These are phyloP conservation scores for Trichoderma asperellum DNA, from an alignment of 2,329 filamentous ascomycete genomes.

Conservation along the genomic window DNA sequence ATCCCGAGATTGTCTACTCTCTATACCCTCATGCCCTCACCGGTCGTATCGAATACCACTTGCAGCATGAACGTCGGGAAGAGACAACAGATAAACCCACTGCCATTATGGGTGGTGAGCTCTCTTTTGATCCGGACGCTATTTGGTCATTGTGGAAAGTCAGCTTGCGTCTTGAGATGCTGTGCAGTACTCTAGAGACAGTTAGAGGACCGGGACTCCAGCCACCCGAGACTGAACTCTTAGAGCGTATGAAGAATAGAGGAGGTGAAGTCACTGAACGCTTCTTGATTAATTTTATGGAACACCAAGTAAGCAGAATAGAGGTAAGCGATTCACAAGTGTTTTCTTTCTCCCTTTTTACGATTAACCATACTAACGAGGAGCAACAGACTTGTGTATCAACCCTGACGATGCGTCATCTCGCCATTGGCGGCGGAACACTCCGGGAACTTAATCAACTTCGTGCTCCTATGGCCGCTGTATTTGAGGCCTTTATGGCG, in stretches of 20 bases:
- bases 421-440: constrained; percentile 69
- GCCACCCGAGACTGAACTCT: constrained; percentile 78
- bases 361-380: neutral
- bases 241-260: constrained; percentile 68
- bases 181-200: constrained; percentile 86
- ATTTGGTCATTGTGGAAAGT: constrained; percentile 91
- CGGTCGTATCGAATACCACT: constrained; percentile 75
- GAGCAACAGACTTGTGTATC: constrained; percentile 72
- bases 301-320: constrained; percentile 93
- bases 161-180: constrained; percentile 85
- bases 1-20: constrained; percentile 92
- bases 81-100: constrained; percentile 60
- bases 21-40: constrained; percentile 90
- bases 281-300: constrained; percentile 86
- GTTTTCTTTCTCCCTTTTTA: accelerated
- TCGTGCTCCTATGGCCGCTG: constrained; percentile 74
- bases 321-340: constrained; percentile 67
- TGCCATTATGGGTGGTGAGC: constrained; percentile 65
- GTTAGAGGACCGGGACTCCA: constrained; percentile 66
- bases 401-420: constrained; percentile 76
- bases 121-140: constrained; percentile 77
- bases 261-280: constrained; percentile 87
- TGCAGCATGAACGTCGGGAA: constrained; percentile 50
- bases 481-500: constrained; percentile 64
- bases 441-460: constrained; percentile 70